phyloP scores from a whole-genome alignment of 2,329 filamentous ascomycete species.

The Ascochyta koolunga region DNA sequence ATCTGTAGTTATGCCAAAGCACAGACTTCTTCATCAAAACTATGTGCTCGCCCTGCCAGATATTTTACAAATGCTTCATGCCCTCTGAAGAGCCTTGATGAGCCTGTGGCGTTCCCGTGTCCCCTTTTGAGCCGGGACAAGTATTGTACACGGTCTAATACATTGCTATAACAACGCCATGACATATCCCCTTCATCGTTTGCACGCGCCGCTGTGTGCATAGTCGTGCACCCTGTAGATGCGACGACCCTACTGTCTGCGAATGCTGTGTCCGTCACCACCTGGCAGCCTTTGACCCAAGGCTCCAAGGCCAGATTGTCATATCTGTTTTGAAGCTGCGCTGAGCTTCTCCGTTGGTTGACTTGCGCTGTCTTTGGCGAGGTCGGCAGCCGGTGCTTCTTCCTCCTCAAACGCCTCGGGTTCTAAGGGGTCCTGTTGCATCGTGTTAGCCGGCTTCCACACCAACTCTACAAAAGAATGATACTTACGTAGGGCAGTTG shows the following conservation, averaged over 20 bases:
- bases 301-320: background rate
- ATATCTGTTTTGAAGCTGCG: slow-evolving; percentile 10
- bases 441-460: slow-evolving; percentile 8
- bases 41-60: slow-evolving; percentile 19
- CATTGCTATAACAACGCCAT: slow-evolving; percentile 4
- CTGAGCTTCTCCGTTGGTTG: slow-evolving; percentile 24
- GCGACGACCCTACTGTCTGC: background rate
- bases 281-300: background rate
- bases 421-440: slow-evolving; percentile 26
- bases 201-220: background rate
- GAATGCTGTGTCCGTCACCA: background rate
- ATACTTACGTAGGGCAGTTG: slow-evolving; percentile 33
- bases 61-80: slow-evolving; percentile 12
- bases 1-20: slow-evolving; percentile 13
- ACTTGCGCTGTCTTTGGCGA: slow-evolving; percentile 10
- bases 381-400: slow-evolving; percentile 14
- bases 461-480: background rate
- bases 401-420: slow-evolving; percentile 20
- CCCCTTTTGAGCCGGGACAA: slow-evolving; percentile 1
- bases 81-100: background rate
- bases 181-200: background rate
- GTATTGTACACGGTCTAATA: slow-evolving; percentile 20
- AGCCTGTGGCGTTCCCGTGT: background rate
- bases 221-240: background rate
- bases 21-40: slow-evolving; percentile 18